Base-by-base conservation (phyloP, 371 early-diverging fungal species). In the Conidiobolus incongruus region DNA sequence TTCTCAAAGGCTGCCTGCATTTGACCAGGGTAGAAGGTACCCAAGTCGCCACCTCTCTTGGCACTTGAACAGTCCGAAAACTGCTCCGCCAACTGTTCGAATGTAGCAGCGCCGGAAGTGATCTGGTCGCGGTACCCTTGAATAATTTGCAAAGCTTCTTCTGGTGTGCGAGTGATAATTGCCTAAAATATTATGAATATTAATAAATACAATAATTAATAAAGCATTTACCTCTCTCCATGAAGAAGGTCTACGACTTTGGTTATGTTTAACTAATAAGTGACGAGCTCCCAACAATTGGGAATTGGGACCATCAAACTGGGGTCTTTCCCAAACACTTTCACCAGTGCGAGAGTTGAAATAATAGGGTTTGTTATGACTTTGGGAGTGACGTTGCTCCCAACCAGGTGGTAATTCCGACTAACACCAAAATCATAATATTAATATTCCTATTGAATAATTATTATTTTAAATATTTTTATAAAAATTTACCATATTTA, bases 271-370 rank as follows among this genome's bases (percentile, higher is more conserved):
- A 43, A 89, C 88, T 11, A 95, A 62, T 38, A 95, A 60, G 52
- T 95, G 96, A 35, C 77, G 77, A 13, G 86, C 90, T 5, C 87
- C n/a, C n/a, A n/a, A n/a, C n/a, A n/a, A n/a, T n/a, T n/a, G n/a
- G n/a, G 53, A 48, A 39, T 67, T 59, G 15, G 53, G 53, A 1
- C 55, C 61, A 6, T 46, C 49, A 11, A 33, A 20, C 21, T 38
- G 51, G 8, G 89, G 91, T 20, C 68, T 59, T 44, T 84, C 87
- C 87, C 91, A 89, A 13, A 72, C 66, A 45, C 73, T 70, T 52
- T 89, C 81, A 19, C 70, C 56, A 17, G 86, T 90, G 11, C 59
- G 63, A 17, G 61, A 63, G 59, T 94, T 90, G 59, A 73, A 92
- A 58, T 81, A 95, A 58, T 94, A 95, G 28, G 72, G 57, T 17